Evolutionary conservation across 2,329 filamentous ascomycete genomes (phyloP), one percentile per base, ranked within the genome.

Genomic region (Pestalotiopsis fici): DNA sequence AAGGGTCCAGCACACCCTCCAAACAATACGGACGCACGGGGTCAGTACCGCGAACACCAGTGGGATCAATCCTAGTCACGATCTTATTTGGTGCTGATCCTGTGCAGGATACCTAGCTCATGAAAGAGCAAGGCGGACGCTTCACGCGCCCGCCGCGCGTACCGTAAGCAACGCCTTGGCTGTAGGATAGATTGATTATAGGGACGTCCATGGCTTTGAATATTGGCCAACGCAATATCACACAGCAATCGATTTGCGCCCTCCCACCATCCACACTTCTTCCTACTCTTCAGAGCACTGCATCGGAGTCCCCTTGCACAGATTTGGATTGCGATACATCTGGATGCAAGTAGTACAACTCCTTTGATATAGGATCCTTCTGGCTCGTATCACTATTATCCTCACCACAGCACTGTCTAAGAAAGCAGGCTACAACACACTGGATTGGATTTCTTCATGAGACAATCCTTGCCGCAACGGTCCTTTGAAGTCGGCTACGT

Each of bases 21-120:
- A n/a, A n/a, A 63, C 69, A 66, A 72, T 69, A 71, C 72, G 71
- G 66, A 69, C 67, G 69, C 69, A 68, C 23, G 60, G 35, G n/a
- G 57, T 39, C 27, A n/a, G 37, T 35, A 31, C 11, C 28, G 15
- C n/a, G 31, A 11, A 35, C 31, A 35, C 31, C 31, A 35, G 31
- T 35, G 31, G 31, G 6, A 9, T 11, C 31, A 35, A 35, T 35
- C 31, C 31, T 35, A 35, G 31, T 35, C 31, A 50, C 5, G 43
- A 50, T 50, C 43, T n/a, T 18, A 21, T 21, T 50, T 21, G 43
- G 43, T 50, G 21, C 43, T 50, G 9, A 50, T 50, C 18, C 18
- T 23, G n/a, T n/a, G 43, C n/a, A 50, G 43, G 43, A 50, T 3
- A n/a, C 15, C 18, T n/a, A n/a, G 43, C 18, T n/a, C 43, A 43